Evolutionary conservation across 2,329 filamentous ascomycete genomes (phyloP), one percentile per base, ranked within the genome.

Genomic region (Ophiostoma montium): DNA sequence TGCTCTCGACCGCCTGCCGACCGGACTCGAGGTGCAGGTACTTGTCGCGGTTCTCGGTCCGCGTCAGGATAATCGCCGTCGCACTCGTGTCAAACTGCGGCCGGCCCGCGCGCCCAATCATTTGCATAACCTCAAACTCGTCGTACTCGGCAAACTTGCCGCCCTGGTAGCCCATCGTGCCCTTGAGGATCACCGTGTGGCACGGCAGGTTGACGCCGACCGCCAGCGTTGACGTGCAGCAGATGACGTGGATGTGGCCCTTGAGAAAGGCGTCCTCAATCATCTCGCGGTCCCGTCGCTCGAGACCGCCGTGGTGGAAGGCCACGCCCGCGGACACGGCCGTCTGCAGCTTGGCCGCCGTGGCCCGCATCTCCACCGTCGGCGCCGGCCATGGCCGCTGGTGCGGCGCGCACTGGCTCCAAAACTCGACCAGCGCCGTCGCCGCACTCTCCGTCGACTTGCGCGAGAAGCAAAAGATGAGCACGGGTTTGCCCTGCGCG

Each of bases 101-200:
- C 18, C 86, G 72, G 1, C 87, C 86, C 46, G 86, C 86, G 54
- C 86, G 78, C 7, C 86, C 86, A 45, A 94, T 74, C 86, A 94
- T 94, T 58, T 94, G 86, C 82, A 90, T 90, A 53, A 90, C 75
- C 56, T 94, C 86, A 5, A 94, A 69, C 59, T 92, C 86, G 0
- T 84, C 80, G 56, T 87, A 88, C 60, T 92, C 85, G 49, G 79
- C 75, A 35, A 76, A 58, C 8, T 65, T 70, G 7, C 71, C 69
- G 50, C 78, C 74, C 50, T 77, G 75, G 63, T 78, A 89, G 0
- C 72, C 70, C 3, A 80, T 72, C 0, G 86, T 94, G 19, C 85
- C 84, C 61, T 94, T 94, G 49, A 94, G 75, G 10, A 94, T 78
- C 4, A 89, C 86, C 3, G 89, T 76, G 59, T 92, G 83, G 53